A percentile compares a stretch with the other conserved stretches of the same genome.
Conservation (phyloP, 108 stramenopile species). For the Pseudonitzschia pungens region DNA sequence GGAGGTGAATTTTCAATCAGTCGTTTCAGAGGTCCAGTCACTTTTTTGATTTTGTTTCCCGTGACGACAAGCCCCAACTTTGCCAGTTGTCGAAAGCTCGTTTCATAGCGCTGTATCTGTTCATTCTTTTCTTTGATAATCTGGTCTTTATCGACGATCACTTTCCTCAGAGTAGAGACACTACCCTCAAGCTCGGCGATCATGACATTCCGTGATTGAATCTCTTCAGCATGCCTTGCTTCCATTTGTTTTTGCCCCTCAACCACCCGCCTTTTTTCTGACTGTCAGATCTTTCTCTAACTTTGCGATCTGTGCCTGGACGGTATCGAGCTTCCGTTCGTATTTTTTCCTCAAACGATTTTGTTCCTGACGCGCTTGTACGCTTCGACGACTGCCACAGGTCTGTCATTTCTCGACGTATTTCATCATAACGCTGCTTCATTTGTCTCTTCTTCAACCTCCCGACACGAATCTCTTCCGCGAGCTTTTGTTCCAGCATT, state of each 20-base stretch:
- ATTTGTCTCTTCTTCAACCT: slow-evolving; percentile 48
- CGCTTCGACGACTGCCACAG: slow-evolving; percentile 50
- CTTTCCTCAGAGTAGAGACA: slow-evolving; percentile 21
- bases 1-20: slow-evolving; percentile 18
- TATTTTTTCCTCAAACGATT: slow-evolving; percentile 41
- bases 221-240: slow-evolving; percentile 20
- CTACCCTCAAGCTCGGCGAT: slow-evolving; percentile 27
- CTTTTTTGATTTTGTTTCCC: slow-evolving; percentile 30
- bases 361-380: slow-evolving; percentile 45
- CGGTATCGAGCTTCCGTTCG: slow-evolving; percentile 27
- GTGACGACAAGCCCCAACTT: slow-evolving; percentile 28
- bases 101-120: slow-evolving; percentile 34
- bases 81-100: slow-evolving; percentile 40
- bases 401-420: slow-evolving; percentile 51
- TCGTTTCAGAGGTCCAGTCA: slow-evolving; percentile 15
- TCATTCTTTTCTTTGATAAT: slow-evolving; percentile 28
- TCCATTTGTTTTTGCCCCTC: slow-evolving; percentile 22
- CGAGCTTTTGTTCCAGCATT: slow-evolving; percentile 23
- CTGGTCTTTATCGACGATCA: slow-evolving; percentile 27
- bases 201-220: slow-evolving; percentile 30
- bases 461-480: slow-evolving; percentile 33
- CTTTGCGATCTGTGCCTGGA: slow-evolving; percentile 20
- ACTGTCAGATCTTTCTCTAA: slow-evolving; percentile 32
- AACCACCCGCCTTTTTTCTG: slow-evolving; percentile 18
- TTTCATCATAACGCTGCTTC: slow-evolving; percentile 51